These are phyloP conservation scores for Daldinia loculata DNA, from an alignment of 495 filamentous ascomycete species.

Conservation along the genomic window DNA sequence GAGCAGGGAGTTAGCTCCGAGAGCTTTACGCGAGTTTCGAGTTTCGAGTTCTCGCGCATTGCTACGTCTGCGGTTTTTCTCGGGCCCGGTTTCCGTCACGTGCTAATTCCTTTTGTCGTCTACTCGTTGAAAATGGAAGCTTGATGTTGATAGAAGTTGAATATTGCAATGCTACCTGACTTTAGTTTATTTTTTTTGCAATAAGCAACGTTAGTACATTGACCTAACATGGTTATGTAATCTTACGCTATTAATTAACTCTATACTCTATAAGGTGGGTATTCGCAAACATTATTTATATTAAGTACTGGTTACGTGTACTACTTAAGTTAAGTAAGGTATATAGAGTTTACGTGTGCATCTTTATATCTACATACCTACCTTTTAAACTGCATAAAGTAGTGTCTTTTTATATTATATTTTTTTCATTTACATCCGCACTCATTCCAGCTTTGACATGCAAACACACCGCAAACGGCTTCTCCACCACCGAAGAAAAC, in stretches of 20 bases:
- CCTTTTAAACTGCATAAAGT: background rate
- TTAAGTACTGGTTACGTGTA: background rate
- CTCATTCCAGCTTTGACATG: background rate
- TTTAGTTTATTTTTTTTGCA: background rate
- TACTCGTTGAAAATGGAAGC: background rate
- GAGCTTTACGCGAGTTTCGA: background rate
- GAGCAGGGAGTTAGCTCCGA: background rate
- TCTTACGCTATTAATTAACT: background rate
- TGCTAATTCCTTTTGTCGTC: background rate
- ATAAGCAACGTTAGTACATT: background rate
- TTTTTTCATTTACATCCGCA: background rate
- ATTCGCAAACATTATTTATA: background rate
- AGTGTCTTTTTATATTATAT: background rate
- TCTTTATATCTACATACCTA: background rate
- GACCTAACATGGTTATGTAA: background rate
- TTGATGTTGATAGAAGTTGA: background rate
- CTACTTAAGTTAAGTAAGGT: too few species aligned
- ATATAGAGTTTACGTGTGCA: too few species aligned
- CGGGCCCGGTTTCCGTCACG: background rate
- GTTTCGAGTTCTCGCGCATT: background rate
- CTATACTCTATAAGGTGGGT: conserved; percentile 3
- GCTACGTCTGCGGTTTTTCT: background rate
- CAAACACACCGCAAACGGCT: background rate
- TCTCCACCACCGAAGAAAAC: background rate
- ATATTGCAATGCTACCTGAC: background rate